phyloP scores from a whole-genome alignment of 2,329 filamentous ascomycete species.

The Emmonsiellopsis sp. region DNA sequence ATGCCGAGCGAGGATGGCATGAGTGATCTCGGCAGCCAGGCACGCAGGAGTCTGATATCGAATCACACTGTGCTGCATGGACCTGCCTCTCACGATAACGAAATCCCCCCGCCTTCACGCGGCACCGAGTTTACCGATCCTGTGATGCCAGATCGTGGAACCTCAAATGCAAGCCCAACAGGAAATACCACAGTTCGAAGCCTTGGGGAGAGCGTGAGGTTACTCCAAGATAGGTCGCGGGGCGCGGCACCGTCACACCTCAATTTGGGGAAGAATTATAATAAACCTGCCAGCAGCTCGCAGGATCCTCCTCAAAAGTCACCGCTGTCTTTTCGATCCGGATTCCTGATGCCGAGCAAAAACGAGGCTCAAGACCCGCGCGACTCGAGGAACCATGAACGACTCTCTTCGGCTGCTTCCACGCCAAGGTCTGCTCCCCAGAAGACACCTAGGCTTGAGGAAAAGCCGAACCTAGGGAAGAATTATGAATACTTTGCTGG shows the following conservation, averaged over 20 bases:
- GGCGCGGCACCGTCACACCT: constrained; percentile 33
- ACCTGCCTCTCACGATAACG: constrained; percentile 30
- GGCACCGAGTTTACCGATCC: constrained; percentile 74
- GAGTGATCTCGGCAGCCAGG: constrained; percentile 38
- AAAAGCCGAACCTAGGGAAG: constrained; percentile 45
- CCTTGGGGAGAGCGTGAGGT: constrained; percentile 67
- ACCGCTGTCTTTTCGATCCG: constrained; percentile 66
- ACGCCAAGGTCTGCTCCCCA: constrained; percentile 54
- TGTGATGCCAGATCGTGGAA: constrained; percentile 59
- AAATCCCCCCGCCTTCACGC: constrained; percentile 58
- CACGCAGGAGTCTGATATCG: constrained; percentile 51
- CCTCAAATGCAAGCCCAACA: constrained; percentile 65
- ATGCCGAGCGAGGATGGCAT: constrained; percentile 34
- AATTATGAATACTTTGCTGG: constrained; percentile 92
- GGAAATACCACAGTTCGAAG: constrained; percentile 51
- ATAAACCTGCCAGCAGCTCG: constrained; percentile 40
- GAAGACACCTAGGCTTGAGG: constrained; percentile 28
- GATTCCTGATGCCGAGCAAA: constrained; percentile 55
- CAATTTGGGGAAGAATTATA: constrained; percentile 51
- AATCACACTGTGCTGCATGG: constrained; percentile 37
- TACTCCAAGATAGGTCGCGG: constrained; percentile 52
- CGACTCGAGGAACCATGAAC: constrained; percentile 61
- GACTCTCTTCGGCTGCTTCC: constrained; percentile 62
- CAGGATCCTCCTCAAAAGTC: constrained; percentile 57
- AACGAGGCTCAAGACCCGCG: constrained; percentile 41